Base-by-base conservation (phyloP, 179 eudicot species). In the Pouteria campechiana region DNA sequence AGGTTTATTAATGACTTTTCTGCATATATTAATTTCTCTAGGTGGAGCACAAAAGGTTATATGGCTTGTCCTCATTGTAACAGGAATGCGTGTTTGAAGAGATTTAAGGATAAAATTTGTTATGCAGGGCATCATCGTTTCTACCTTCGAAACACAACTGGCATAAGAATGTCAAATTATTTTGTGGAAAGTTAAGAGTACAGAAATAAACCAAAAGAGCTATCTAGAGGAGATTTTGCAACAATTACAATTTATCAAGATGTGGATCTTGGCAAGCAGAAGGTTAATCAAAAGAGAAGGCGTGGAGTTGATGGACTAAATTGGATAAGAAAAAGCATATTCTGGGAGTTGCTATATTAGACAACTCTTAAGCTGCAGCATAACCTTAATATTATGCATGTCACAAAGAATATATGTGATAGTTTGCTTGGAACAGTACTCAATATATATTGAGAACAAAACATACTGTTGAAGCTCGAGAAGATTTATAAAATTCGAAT, bases 301-400 rank as follows among this genome's bases (percentile, higher is more conserved):
- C 17, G 38, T 3, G 13, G 17, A 12, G 17, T 18, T 14, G 2
- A 1, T 1, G 13, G 16, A 5, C 16, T 34, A 34, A 51, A 29
- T 18, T 51, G 46, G 46, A 38, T 21, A 6, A 51, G 30, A 44
- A 51, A 39, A 20, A 51, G 46, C 19, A 51, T 51, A 7, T 51
- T 49, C 11, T 51, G 28, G 17, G 12, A 40, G 27, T 32, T 51
- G 5, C 38, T 46, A 24, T 51, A 39, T 40, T 51, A 13, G 56
- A 40, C 7, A 5, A 18, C 2, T 7, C 46, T 27, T 10, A 13
- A 19, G 16, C 4, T 51, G 12, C 37, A 20, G 3, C 37, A 51
- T 17, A 49, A 36, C 18, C 10, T 49, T 3, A 44, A 49, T 23
- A 44, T 36, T 7, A 49, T 37, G 54, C 30, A 47, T 16, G 23